Conservation (phyloP, 1,139 yeast genomes). For the Suhomyces wounanorum region DNA sequence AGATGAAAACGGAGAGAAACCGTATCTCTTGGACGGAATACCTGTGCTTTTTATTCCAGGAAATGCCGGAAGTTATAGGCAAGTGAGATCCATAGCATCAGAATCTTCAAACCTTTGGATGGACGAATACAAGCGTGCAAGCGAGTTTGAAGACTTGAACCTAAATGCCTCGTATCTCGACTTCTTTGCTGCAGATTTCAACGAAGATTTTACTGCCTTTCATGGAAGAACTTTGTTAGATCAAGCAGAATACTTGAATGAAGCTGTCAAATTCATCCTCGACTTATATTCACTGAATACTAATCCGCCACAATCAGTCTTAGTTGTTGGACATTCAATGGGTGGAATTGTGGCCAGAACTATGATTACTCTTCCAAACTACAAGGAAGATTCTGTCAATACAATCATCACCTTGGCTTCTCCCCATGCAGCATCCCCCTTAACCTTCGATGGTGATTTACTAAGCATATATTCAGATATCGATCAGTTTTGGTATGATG, state of each 20-base stretch:
- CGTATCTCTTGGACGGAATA: constrained; percentile 56
- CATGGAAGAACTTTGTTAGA: constrained; percentile 92
- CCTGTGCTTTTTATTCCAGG: constrained; percentile 96
- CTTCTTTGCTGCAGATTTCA: constrained; percentile 88
- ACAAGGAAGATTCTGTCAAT: constrained; percentile 68
- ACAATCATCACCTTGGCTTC: constrained; percentile 87
- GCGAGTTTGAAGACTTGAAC: constrained; percentile 23
- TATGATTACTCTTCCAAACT: constrained; percentile 77
- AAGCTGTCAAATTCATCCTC: constrained; percentile 77
- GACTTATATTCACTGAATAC: constrained; percentile 52
- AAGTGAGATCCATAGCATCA: constrained; percentile 90
- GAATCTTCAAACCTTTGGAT: constrained; percentile 58
- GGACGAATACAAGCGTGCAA: constrained; percentile 27
- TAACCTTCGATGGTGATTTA: constrained; percentile 92
- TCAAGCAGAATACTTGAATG: constrained; percentile 92
- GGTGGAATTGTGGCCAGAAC: constrained; percentile 92
- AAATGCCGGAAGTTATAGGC: constrained; percentile 92
- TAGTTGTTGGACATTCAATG: constrained; percentile 92
- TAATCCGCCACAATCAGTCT: constrained; percentile 66
- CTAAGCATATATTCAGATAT: constrained; percentile 70
- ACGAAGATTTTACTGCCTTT: constrained; percentile 94
- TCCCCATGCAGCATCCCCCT: constrained; percentile 92
- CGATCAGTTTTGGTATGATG: constrained; percentile 79
- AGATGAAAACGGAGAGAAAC: constrained; percentile 35
- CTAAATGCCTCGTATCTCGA: constrained; percentile 54